These are phyloP conservation scores for Heterobasidion irregulare DNA, from an alignment of 1,284 basidiomycete species.

Conservation along the genomic window DNA sequence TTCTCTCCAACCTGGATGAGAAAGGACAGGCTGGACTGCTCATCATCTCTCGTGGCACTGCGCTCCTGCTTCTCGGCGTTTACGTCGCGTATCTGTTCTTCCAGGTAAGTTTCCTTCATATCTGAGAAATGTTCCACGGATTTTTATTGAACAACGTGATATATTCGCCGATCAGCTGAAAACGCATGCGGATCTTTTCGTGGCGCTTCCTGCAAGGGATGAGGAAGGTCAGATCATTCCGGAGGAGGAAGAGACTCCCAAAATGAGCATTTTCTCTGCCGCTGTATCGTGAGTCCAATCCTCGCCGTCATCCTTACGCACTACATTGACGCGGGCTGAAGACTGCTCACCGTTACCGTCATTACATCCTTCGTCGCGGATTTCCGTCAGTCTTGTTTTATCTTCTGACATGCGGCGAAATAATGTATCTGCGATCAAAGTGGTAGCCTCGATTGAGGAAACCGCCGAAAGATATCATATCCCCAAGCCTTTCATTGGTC, in stretches of 20 bases:
- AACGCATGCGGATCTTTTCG: conserved; percentile 40
- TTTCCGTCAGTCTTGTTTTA: conserved; percentile 37
- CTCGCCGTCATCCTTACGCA: not conserved
- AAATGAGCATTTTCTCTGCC: conserved; percentile 68
- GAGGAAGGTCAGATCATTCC: not conserved
- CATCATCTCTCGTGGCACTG: conserved; percentile 78
- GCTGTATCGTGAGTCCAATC: conserved; percentile 38
- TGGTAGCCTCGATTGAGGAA: conserved; percentile 88
- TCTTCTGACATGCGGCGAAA: not conserved
- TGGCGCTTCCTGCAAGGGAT: conserved; percentile 25
- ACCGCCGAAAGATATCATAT: conserved; percentile 75
- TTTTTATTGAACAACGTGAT: not conserved
- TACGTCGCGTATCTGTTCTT: conserved; percentile 79
- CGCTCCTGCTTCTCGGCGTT: conserved; percentile 73
- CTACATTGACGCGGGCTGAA: conserved; percentile 15
- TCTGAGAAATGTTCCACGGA: not conserved
- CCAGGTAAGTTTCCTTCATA: conserved; percentile 38
- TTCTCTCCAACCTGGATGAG: conserved; percentile 16
- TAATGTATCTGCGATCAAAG: conserved; percentile 24
- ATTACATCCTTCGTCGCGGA: conserved; percentile 86
- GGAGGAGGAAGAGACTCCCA: conserved; percentile 41
- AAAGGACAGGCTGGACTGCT: conserved; percentile 47
- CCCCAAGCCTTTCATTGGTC: conserved; percentile 76
- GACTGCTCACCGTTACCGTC: conserved; percentile 62
- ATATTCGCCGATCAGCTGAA: conserved; percentile 28